Evolutionary conservation across 106 monocot genomes (phyloP).

Genomic region (Chionographis japonica): DNA sequence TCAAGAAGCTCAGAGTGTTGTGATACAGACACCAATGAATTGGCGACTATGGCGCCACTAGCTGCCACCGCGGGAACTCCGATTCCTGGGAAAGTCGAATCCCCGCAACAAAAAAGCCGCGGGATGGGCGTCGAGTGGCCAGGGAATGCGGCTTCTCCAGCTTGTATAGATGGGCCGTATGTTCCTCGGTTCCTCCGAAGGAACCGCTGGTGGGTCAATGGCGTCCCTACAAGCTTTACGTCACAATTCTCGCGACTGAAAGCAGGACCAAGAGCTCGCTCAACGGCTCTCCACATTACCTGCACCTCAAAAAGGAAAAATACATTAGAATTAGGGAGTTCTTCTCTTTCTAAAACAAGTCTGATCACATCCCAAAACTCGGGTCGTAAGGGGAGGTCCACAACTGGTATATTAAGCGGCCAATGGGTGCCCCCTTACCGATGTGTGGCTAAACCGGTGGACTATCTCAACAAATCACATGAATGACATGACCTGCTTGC

Average conservation of each 20-base stretch:
- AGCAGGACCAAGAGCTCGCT: slow-evolving; percentile 68
- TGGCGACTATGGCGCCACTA: slow-evolving; percentile 94
- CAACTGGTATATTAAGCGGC: too few species aligned
- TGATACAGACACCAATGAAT: slow-evolving; percentile 69
- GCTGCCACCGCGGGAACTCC: slow-evolving; percentile 95
- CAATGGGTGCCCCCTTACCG: too few species aligned
- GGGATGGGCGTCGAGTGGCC: slow-evolving; percentile 85
- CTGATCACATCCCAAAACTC: too few species aligned
- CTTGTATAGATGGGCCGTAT: slow-evolving; percentile 85
- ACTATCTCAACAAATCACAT: too few species aligned
- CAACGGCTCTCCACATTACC: slow-evolving; percentile 94
- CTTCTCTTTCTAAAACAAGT: too few species aligned
- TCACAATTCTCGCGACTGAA: slow-evolving; percentile 77
- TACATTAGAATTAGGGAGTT: background rate
- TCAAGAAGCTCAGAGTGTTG: slow-evolving; percentile 82
- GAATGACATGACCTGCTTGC: too few species aligned
- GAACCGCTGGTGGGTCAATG: slow-evolving; percentile 78
- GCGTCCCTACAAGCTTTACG: slow-evolving; percentile 82
- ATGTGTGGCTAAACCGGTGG: too few species aligned
- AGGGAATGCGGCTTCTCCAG: slow-evolving; percentile 79
- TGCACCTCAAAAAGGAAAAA: slow-evolving; percentile 7
- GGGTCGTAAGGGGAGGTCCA: too few species aligned
- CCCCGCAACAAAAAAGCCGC: slow-evolving; percentile 87
- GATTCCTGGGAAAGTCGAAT: slow-evolving; percentile 94
- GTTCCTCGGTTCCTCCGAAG: slow-evolving; percentile 90